phyloP scores from a whole-genome alignment of 352 stramenopile species.

The Globisporangium perplexum region DNA sequence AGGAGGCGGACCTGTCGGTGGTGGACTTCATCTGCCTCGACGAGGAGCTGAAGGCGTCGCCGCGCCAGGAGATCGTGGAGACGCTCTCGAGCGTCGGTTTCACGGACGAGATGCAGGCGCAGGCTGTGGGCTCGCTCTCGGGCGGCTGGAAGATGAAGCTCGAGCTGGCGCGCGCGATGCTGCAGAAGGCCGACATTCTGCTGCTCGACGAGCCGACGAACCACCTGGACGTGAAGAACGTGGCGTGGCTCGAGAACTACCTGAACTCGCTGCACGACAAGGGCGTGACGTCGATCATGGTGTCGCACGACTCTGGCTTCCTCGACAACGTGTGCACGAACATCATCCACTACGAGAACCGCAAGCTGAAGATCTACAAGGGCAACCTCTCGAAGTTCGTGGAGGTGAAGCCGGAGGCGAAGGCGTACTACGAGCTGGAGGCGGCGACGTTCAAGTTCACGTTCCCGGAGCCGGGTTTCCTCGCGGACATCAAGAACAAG shows the following conservation, averaged over 20 bases:
- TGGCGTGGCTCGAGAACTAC: constrained; percentile 92
- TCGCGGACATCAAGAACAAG: constrained; percentile 90
- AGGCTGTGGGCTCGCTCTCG: constrained; percentile 89
- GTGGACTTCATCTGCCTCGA: constrained; percentile 83
- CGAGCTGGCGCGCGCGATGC: constrained; percentile 91
- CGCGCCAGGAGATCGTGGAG: constrained; percentile 84
- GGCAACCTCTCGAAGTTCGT: constrained; percentile 84
- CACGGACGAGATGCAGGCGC: constrained; percentile 90
- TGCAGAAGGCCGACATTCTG: constrained; percentile 95
- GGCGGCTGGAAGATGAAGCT: constrained; percentile 97
- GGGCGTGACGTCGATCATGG: constrained; percentile 92
- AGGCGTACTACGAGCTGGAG: constrained; percentile 87
- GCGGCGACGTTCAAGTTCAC: constrained; percentile 82
- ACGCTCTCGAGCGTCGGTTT: constrained; percentile 93
- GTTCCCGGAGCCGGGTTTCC: constrained; percentile 85
- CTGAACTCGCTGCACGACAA: constrained; percentile 56
- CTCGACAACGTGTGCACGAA: constrained; percentile 97
- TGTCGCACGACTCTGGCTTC: constrained; percentile 97
- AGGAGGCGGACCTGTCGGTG: constrained; percentile 79
- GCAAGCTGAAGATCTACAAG: constrained; percentile 88
- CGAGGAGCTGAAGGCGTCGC: constrained; percentile 89
- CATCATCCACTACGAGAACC: constrained; percentile 97
- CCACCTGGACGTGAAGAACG: constrained; percentile 92
- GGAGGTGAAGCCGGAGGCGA: constrained; percentile 82
- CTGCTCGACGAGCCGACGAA: constrained; percentile 96